Percentiles rank a stretch among this genome's conserved stretches.
These are phyloP conservation scores for Eustoma russellianum DNA, from an alignment of 257 asterid species.

Conservation along the genomic window DNA sequence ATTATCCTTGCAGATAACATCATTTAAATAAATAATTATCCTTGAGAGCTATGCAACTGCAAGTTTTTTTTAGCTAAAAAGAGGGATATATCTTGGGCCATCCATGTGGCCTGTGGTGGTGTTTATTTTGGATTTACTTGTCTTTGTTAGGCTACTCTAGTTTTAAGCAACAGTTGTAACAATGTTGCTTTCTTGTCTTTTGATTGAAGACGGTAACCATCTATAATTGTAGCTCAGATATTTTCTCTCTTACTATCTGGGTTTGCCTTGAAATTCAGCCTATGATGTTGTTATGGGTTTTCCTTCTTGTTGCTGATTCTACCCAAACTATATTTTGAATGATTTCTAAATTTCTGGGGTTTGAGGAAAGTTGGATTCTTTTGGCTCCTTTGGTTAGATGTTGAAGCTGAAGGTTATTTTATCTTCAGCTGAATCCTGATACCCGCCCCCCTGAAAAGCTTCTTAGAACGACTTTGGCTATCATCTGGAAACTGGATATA, in stretches of 20 bases:
- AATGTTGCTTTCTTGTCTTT: neutral
- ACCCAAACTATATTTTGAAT: neutral
- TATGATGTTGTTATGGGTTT: constrained; percentile 8
- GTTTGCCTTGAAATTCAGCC: constrained; percentile 7
- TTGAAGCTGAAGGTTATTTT: no score
- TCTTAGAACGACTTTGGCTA: no score
- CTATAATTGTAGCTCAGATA: neutral
- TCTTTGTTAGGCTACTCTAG: neutral
- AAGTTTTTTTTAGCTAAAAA: neutral
- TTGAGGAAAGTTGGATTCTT: no score
- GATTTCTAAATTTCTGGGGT: no score
- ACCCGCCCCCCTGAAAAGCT: no score
- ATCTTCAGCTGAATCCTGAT: no score
- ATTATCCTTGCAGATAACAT: no score
- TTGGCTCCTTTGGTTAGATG: no score
- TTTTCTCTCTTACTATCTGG: constrained; percentile 13
- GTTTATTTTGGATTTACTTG: neutral
- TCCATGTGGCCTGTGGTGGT: constrained; percentile 8
- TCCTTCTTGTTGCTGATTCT: constrained; percentile 17
- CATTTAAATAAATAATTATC: no score
- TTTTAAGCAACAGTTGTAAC: neutral
- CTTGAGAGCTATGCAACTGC: neutral
- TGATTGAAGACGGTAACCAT: neutral
- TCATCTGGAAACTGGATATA: no score
- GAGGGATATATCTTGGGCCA: no score